Percentiles rank a stretch among this genome's conserved stretches.
These are phyloP conservation scores for Turritis glabra DNA, from an alignment of 345 rosid genomes.

Conservation along the genomic window DNA sequence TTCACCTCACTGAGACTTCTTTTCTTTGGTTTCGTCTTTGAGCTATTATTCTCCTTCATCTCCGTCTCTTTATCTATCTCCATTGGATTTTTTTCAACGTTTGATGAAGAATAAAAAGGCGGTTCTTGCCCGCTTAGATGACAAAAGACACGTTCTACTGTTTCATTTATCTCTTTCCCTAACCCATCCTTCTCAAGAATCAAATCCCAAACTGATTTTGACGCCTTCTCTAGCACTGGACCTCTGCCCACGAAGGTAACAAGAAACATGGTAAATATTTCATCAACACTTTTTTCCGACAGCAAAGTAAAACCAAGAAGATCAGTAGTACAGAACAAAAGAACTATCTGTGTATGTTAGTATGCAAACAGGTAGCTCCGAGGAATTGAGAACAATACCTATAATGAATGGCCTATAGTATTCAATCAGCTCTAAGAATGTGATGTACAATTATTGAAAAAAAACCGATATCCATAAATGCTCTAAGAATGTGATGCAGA, in stretches of 20 bases:
- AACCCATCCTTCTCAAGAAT: constrained; percentile 75
- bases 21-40: constrained; percentile 56
- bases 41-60: constrained; percentile 39
- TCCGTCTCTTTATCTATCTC: constrained; percentile 47
- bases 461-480: neutral
- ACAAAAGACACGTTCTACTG: constrained; percentile 72
- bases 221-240: constrained; percentile 92
- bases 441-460: neutral
- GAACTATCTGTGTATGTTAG: neutral
- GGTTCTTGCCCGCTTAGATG: constrained; percentile 77
- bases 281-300: neutral
- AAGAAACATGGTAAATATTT: neutral
- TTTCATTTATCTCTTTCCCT: constrained; percentile 66
- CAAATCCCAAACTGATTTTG: constrained; percentile 97
- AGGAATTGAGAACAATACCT: neutral
- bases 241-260: constrained; percentile 45
- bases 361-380: neutral
- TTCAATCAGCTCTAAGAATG: neutral
- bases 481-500: neutral
- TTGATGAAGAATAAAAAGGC: constrained; percentile 57
- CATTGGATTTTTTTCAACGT: constrained; percentile 37
- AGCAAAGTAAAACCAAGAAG: neutral
- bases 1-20: constrained; percentile 53
- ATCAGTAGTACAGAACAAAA: neutral
- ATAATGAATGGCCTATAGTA: neutral